Base-by-base conservation (phyloP, 768 basidiomycete species). In the Termitomyces sp. region DNA sequence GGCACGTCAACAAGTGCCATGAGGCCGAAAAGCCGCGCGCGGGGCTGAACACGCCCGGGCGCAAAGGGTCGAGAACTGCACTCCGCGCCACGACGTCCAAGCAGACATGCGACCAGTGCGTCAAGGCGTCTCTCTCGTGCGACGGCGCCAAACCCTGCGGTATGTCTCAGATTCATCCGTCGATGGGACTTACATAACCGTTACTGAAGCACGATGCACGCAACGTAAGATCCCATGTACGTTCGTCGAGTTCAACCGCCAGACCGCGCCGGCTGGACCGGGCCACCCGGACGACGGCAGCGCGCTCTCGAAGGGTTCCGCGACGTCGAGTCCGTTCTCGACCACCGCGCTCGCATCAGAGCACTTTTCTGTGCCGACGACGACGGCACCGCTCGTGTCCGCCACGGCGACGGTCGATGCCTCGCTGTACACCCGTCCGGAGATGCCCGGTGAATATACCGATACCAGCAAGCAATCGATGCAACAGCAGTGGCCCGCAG, bases 1-100 rank as follows among this genome's bases (percentile, higher is more conserved):
- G 91, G 62, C 91, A 93, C 64, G 79, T 92, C 58, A 93, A 93
- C 71, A 93, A 93, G 64, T 93, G 91, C 64, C 91, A 93, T 68
- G 83, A 89, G 4, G 81, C 82, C 62, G 89, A 91, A 75, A 90
- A 89, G 64, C 74, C 76, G 0, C 72, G 63, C 4, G 70, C 74
- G 10, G 49, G 39, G 2, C 70, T n/a, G n/a, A n/a, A n/a, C n/a
- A n/a, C 77, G 2, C 67, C 79, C n/a, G 74, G 88, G 18, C 76
- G 88, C 59, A 88, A 88, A 64, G 86, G 86, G 24, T 76, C 82
- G 0, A 78, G 83, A 0, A 80, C 85, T 3, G 82, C 86, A 1
- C 88, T 27, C 84, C 36, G 56, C 20, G 57, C 57, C 4, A 47
- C 57, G 0, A 39, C 44, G 0, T 58, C 87, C 14, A 91, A 90